Evolutionary conservation across 768 basidiomycete species (phyloP).

Genomic region (Serendipita sp.): DNA sequence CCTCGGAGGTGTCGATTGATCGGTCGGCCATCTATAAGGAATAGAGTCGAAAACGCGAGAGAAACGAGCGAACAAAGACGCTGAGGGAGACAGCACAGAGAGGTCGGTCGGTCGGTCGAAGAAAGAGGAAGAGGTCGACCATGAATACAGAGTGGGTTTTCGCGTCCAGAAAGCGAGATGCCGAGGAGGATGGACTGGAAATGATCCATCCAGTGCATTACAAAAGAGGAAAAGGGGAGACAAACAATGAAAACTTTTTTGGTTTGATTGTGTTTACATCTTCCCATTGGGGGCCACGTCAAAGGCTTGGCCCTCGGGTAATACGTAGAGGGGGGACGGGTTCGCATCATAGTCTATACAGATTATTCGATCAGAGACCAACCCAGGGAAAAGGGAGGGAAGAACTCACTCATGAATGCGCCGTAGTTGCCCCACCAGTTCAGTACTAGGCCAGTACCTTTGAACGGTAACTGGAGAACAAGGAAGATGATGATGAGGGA

Average conservation of each 20-base stretch:
- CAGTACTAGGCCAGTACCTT: slow-evolving; percentile 18
- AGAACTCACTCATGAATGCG: neutral
- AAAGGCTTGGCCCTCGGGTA: neutral
- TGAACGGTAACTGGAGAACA: slow-evolving; percentile 23
- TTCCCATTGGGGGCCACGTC: neutral
- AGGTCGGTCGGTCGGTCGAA: too few relatives aligned
- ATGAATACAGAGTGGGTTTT: too few relatives aligned
- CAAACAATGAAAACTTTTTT: neutral
- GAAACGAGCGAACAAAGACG: too few relatives aligned
- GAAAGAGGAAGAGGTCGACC: too few relatives aligned
- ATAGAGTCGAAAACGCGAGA: too few relatives aligned
- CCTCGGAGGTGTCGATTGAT: too few relatives aligned
- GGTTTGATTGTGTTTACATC: neutral
- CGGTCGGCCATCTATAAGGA: too few relatives aligned
- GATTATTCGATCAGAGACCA: neutral
- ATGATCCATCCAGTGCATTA: too few relatives aligned
- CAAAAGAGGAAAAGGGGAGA: too few relatives aligned
- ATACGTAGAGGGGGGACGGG: neutral
- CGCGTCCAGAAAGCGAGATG: too few relatives aligned
- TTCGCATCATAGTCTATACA: neutral
- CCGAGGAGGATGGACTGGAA: too few relatives aligned
- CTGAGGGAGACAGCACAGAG: too few relatives aligned
- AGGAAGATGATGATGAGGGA: slow-evolving; percentile 29
- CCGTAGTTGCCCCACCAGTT: slow-evolving; percentile 26
- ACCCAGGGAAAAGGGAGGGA: neutral